Conservation (phyloP, 345 rosid genomes). For the Cardamine chenopodiifolia region DNA sequence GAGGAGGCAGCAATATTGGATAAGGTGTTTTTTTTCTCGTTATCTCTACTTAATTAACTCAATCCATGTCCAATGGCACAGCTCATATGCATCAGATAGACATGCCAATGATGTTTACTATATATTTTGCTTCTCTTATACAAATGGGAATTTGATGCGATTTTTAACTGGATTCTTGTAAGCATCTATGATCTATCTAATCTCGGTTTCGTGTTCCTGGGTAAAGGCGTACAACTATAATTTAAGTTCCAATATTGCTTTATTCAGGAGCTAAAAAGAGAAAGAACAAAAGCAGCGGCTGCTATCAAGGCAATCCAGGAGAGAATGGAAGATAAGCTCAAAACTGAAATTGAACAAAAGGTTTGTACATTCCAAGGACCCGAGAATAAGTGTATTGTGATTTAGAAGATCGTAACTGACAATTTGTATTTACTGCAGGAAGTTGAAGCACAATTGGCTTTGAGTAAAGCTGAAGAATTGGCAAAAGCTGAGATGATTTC, state of each 20-base stretch:
- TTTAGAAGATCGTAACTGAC: conserved; percentile 35
- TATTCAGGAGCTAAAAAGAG: conserved; percentile 92
- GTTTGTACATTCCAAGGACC: conserved; percentile 41
- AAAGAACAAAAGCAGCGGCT: conserved; percentile 80
- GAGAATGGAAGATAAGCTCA: conserved; percentile 81
- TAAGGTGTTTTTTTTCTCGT: conserved; percentile 60
- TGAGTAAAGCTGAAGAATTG: conserved; percentile 64
- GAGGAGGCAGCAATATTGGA: conserved; percentile 97
- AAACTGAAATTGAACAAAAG: conserved; percentile 81
- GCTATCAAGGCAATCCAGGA: conserved; percentile 80
- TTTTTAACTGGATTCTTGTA: conserved; percentile 11
- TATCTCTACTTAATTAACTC: conserved; percentile 11
- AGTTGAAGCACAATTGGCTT: conserved; percentile 62
- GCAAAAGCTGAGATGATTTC: conserved; percentile 83
- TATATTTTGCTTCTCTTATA: conserved; percentile 9
- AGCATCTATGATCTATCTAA: background rate
- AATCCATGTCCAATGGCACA: background rate
- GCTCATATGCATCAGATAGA: conserved; percentile 18
- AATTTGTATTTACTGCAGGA: conserved; percentile 55
- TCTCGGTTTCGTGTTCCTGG: conserved; percentile 14
- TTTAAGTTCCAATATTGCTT: conserved; percentile 19
- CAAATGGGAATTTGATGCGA: background rate
- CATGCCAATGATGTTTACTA: conserved; percentile 13
- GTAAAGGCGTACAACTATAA: background rate
- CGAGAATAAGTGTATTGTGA: conserved; percentile 15